Conservation (phyloP, 2,329 filamentous ascomycete species). For the Pestalotiopsis sp. region DNA sequence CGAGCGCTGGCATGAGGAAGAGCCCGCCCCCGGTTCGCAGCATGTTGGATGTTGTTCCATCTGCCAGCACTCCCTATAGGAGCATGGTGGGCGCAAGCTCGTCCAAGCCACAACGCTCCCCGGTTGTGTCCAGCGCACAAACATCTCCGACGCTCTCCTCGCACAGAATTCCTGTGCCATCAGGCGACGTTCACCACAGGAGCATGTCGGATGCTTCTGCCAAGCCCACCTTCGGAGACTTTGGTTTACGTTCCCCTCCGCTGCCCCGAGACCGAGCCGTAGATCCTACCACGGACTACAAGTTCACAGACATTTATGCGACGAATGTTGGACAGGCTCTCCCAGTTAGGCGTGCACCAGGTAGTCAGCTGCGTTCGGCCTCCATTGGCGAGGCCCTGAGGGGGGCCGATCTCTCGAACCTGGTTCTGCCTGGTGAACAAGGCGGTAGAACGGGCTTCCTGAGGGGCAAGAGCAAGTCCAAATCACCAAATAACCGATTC, state of each 20-base stretch:
- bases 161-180: conserved; percentile 33
- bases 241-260: conserved; percentile 42
- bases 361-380: conserved; percentile 32
- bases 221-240: conserved; percentile 44
- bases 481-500: conserved; percentile 54
- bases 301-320: conserved; percentile 62
- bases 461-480: conserved; percentile 49
- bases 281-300: conserved; percentile 58
- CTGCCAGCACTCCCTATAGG: conserved; percentile 42
- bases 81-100: conserved; percentile 52
- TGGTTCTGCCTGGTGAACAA: conserved; percentile 51
- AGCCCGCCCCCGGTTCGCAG: conserved; percentile 58
- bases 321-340: conserved; percentile 51
- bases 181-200: conserved; percentile 42
- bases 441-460: conserved; percentile 41
- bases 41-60: conserved; percentile 63
- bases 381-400: conserved; percentile 59
- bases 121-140: conserved; percentile 44
- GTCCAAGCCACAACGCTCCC: conserved; percentile 9
- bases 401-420: conserved; percentile 50
- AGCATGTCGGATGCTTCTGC: conserved; percentile 59
- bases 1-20: conserved; percentile 28
- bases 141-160: conserved; percentile 48
- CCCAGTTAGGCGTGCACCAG: conserved; percentile 42
- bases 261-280: conserved; percentile 23